Percentiles rank a stretch among this genome's conserved stretches.
These are phyloP conservation scores for Dichotomocladium elegans DNA, from an alignment of 371 early-diverging fungal genomes.

Conservation along the genomic window DNA sequence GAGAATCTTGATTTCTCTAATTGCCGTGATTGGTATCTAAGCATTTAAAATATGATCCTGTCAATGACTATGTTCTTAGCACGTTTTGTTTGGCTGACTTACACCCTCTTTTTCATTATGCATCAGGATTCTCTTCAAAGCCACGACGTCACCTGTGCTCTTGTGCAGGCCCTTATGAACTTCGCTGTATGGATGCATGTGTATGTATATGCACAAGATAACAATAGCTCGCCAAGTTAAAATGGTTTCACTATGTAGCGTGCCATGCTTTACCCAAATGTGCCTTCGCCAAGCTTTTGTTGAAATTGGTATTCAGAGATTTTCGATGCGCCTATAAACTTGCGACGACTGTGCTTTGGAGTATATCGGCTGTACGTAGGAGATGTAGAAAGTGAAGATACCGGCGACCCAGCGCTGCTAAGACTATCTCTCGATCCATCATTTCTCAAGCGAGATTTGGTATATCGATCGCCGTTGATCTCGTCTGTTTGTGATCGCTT, in stretches of 20 bases:
- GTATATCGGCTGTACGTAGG: slow-evolving; percentile 1
- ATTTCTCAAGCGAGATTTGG: not conserved
- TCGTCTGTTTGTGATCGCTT: slow-evolving; percentile 9
- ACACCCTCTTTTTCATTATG: slow-evolving; percentile 92
- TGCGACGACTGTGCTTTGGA: not conserved
- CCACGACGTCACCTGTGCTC: slow-evolving; percentile 71
- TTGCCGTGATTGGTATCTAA: slow-evolving; percentile 92
- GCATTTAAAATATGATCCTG: no score
- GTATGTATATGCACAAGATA: not conserved
- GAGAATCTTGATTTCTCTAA: slow-evolving; percentile 93
- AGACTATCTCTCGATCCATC: slow-evolving; percentile 1
- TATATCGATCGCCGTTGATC: slow-evolving; percentile 1
- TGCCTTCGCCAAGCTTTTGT: slow-evolving; percentile 91
- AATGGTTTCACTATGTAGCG: not conserved
- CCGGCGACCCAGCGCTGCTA: not conserved
- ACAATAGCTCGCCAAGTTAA: not conserved
- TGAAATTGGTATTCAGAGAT: slow-evolving; percentile 68
- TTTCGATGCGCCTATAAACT: slow-evolving; percentile 59
- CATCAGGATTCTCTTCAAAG: slow-evolving; percentile 89
- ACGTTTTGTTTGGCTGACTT: slow-evolving; percentile 14
- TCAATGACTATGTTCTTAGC: not conserved
- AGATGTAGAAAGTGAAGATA: slow-evolving; percentile 3
- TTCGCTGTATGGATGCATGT: no score
- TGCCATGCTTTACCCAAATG: slow-evolving; percentile 79
- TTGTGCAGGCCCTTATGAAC: slow-evolving; percentile 84